Evolutionary conservation across 2,329 filamentous ascomycete species (phyloP), one percentile per base, ranked within the genome.

Genomic region (Fusarium oligoseptatum): DNA sequence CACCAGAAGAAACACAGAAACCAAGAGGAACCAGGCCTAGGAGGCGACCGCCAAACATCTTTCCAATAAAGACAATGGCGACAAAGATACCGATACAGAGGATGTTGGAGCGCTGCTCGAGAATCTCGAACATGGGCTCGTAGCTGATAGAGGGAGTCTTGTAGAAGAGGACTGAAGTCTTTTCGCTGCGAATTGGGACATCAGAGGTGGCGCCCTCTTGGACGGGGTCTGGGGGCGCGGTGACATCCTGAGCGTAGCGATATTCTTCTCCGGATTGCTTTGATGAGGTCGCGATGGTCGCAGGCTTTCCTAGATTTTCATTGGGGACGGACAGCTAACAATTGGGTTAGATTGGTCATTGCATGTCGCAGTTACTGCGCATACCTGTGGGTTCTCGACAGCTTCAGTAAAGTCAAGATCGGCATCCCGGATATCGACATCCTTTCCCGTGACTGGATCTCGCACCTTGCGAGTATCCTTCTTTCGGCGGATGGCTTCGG

Each of bases 91-190:
- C 92, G 12, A 88, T 85, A 75, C 93, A 94, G 6, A 98, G 84
- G 1, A 90, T 85, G 55, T 90, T 91, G n/a, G 93, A 94, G 11
- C 92, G 90, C 74, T 90, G 90, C 83, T 98, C 95, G 67, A 98
- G 83, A 14, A 90, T 83, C 22, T 87, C 89, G 81, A 94, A 98
- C 89, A 95, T 97, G 6, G 95, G 95, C 82, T 97, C 94, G 80
- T 95, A 98, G 85, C 92, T 95, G 75, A 98, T 90, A 0, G 93
- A 93, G 0, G 96, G 96, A 0, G 96, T 98, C 17, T 97, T 96
- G 82, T 98, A 96, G 83, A 98, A 98, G 34, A 98, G 88, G 20
- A 98, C 92, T 72, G 98, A 98, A 4, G 97, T 98, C 88, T 97
- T 98, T 81, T 98, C 96, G 78, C 95, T 96, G 80, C 95, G 94